Base-by-base conservation (phyloP, 2,329 filamentous ascomycete species). In the Fusarium compactum region DNA sequence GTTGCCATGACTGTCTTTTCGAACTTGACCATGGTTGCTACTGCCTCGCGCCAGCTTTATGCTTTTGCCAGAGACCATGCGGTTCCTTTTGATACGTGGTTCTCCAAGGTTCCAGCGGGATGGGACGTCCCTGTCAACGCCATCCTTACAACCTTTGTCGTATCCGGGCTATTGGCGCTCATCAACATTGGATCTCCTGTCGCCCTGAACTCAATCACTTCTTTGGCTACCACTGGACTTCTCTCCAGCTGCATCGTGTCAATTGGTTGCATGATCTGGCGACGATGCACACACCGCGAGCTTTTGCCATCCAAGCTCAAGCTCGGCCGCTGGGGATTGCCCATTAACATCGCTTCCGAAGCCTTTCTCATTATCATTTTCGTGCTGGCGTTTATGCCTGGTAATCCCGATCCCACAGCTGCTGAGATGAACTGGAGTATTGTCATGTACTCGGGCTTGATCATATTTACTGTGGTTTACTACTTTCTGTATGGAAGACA, bases 111-210 rank as follows among this genome's bases (percentile, higher is more conserved):
- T 2, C 56, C 59, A 0, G 25, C 38, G 1, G 71, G 67, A 43
- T 72, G 67, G 54, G 71, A 73, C 22, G 71, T 74, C 0, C 72
- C 72, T 0, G 43, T 74, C 12, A 74, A 71, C 10, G 69, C 71
- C 4, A 74, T 74, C 7, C 5, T 74, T 0, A 72, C 67, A 0
- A 74, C 72, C 0, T 74, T 74, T 15, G 18, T 74, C 1, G 53
- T 72, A 24, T 71, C 72, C 0, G 63, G 72, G 20, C 25, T 74
- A 4, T 20, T 74, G 2, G 60, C 71, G 2, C 69, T 74, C 1
- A 69, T 74, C 52, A 74, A 74, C 46, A 73, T 74, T 6, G 72
- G 72, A 10, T 74, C 72, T 3, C 55, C 71, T 3, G 72, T 74
- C 0, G 72, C 71, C 0, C 25, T 73, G 0, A 74, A 74, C 59